Percentiles rank a stretch among this genome's conserved stretches.
Conservation (phyloP, 2,329 filamentous ascomycete species). For the Stemphylium vesicarium region DNA sequence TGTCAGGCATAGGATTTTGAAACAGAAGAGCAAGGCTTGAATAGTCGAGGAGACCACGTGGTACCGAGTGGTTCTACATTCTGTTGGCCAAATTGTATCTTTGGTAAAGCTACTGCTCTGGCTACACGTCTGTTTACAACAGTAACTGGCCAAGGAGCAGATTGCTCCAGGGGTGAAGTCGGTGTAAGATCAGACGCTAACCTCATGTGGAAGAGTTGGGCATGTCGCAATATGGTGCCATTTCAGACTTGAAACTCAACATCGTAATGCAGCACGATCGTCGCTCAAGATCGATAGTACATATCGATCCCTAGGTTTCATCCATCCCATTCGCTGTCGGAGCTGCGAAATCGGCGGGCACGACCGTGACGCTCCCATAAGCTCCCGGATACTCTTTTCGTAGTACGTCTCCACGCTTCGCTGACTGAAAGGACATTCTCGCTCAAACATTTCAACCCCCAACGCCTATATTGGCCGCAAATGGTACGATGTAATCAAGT, state of each 20-base stretch:
- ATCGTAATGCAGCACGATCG: slow-evolving; percentile 1
- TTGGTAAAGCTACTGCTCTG: neutral
- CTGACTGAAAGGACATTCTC: neutral
- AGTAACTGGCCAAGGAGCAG: neutral
- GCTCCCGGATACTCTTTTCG: neutral
- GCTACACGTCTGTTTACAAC: neutral
- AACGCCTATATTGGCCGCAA: slow-evolving; percentile 7
- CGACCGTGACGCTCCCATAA: neutral
- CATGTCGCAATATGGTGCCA: slow-evolving; percentile 29
- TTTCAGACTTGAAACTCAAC: slow-evolving; percentile 17
- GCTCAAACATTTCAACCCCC: slow-evolving; percentile 10
- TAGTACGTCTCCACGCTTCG: neutral
- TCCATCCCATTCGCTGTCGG: neutral
- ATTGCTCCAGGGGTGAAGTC: slow-evolving; percentile 15
- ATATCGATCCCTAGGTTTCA: neutral
- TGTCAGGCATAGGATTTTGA: neutral
- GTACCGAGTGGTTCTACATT: neutral
- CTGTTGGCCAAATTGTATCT: neutral
- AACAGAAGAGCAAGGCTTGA: neutral
- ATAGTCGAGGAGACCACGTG: neutral
- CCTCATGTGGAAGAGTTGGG: slow-evolving; percentile 17
- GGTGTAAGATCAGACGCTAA: slow-evolving; percentile 19
- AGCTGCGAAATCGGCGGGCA: neutral
- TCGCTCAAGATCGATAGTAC: neutral
- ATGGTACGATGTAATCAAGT: slow-evolving; percentile 4